Evolutionary conservation across 1,139 yeast genomes (phyloP).

Genomic region (Cylindricascospora bacillispora): DNA sequence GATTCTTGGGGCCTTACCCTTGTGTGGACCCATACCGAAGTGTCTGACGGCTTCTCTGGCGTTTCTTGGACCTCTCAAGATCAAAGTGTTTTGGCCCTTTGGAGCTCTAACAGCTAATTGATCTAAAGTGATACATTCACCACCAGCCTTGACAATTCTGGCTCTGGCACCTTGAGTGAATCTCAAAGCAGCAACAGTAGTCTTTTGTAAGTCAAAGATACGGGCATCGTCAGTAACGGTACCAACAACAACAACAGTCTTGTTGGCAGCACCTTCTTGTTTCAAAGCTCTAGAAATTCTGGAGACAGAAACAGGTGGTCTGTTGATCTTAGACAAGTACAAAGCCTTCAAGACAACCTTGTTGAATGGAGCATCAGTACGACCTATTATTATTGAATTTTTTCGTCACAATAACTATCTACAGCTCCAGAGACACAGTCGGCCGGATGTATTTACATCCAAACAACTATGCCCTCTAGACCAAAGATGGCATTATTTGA

Average conservation of each 20-base stretch:
- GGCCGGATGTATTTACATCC: too few relatives aligned
- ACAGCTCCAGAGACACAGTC: too few relatives aligned
- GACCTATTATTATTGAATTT: slow-evolving; percentile 45
- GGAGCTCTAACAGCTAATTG: slow-evolving; percentile 99
- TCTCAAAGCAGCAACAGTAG: slow-evolving; percentile 97
- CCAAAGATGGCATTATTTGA: too few relatives aligned
- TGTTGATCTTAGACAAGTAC: slow-evolving; percentile 96
- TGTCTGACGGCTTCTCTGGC: slow-evolving; percentile 99
- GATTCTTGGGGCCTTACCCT: slow-evolving; percentile 98
- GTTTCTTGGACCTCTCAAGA: slow-evolving; percentile 98
- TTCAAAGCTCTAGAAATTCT: slow-evolving; percentile 77
- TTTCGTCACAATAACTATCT: too few relatives aligned
- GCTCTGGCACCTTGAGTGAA: slow-evolving; percentile 99
- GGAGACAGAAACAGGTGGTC: slow-evolving; percentile 97
- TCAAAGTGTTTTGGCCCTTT: slow-evolving; percentile 96
- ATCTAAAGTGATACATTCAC: slow-evolving; percentile 98
- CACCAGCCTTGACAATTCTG: slow-evolving; percentile 95
- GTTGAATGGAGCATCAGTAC: slow-evolving; percentile 99
- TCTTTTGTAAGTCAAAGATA: slow-evolving; percentile 86
- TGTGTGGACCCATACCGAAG: slow-evolving; percentile 99
- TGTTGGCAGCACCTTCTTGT: slow-evolving; percentile 76
- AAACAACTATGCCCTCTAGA: too few relatives aligned
- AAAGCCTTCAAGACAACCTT: slow-evolving; percentile 87
- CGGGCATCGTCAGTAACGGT: slow-evolving; percentile 98
- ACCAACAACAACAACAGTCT: slow-evolving; percentile 97